Conservation (phyloP, 768 basidiomycete species). For the Mycena alexandri region DNA sequence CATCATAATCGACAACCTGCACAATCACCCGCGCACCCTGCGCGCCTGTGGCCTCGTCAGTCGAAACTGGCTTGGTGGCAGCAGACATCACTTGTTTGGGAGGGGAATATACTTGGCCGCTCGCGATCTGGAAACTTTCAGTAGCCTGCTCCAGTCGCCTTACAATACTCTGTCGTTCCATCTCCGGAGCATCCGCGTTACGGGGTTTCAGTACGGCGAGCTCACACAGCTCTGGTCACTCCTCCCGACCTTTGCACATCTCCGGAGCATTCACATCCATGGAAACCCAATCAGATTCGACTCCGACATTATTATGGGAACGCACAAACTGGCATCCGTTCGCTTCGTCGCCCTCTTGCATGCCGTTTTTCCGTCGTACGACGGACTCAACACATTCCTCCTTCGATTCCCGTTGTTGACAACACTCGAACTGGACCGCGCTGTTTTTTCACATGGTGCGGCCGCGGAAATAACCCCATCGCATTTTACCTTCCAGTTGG, state of each 20-base stretch:
- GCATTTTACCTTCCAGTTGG: not conserved
- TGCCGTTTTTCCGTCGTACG: not conserved
- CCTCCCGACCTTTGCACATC: constrained; percentile 1
- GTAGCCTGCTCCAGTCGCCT: not conserved
- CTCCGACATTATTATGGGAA: not conserved
- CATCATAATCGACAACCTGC: constrained; percentile 26
- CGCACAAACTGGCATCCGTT: not conserved
- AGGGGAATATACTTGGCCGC: not conserved
- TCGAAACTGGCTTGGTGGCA: constrained; percentile 19
- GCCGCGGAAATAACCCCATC: too few relatives aligned
- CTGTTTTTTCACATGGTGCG: not conserved
- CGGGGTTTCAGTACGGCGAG: not conserved
- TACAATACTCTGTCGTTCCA: constrained; percentile 5
- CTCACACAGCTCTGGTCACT: constrained; percentile 6
- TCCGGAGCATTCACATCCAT: constrained; percentile 4
- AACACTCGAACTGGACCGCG: constrained; percentile 2
- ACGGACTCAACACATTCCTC: not conserved
- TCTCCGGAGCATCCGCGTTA: constrained; percentile 5
- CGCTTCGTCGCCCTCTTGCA: constrained; percentile 2
- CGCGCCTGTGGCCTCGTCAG: constrained; percentile 20
- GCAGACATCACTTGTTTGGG: constrained; percentile 24
- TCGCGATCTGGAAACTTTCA: not conserved
- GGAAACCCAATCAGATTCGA: not conserved
- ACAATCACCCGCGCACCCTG: constrained; percentile 7
- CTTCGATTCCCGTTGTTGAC: constrained; percentile 5